Conservation (phyloP, 73 alveolate genomes). For the Tetrahymena elliotti region DNA sequence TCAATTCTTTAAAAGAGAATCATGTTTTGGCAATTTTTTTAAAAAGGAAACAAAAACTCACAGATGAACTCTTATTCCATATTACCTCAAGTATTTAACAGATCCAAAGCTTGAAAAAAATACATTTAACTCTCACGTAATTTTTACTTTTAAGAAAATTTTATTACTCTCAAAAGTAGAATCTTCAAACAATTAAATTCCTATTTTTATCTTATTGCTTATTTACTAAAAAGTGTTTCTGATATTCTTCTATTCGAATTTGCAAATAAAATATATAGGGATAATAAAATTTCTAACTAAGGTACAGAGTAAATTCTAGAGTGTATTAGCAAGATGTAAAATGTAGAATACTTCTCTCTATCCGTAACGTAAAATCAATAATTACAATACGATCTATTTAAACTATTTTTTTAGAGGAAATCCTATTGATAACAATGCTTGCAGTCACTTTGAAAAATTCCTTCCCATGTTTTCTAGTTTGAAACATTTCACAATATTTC, state of each 20-base stretch:
- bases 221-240: neutral
- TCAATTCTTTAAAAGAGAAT: neutral
- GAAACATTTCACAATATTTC: neutral
- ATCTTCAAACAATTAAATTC: neutral
- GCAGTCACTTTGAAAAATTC: neutral
- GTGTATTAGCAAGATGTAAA: neutral
- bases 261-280: neutral
- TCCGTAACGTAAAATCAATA: neutral
- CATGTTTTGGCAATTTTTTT: neutral
- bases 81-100: neutral
- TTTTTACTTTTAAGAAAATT: neutral
- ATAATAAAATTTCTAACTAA: neutral
- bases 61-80: neutral
- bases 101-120: neutral
- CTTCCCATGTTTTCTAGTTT: neutral
- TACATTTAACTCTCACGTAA: neutral
- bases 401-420: neutral
- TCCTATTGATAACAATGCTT: neutral
- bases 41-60: neutral
- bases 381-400: neutral
- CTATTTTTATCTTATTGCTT: neutral
- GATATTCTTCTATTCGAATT: neutral
- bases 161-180: neutral
- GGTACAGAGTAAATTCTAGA: neutral
- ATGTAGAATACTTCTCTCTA: neutral